Conservation (phyloP, 805 yeast genomes). For the Tetrapisispora phaffii region DNA sequence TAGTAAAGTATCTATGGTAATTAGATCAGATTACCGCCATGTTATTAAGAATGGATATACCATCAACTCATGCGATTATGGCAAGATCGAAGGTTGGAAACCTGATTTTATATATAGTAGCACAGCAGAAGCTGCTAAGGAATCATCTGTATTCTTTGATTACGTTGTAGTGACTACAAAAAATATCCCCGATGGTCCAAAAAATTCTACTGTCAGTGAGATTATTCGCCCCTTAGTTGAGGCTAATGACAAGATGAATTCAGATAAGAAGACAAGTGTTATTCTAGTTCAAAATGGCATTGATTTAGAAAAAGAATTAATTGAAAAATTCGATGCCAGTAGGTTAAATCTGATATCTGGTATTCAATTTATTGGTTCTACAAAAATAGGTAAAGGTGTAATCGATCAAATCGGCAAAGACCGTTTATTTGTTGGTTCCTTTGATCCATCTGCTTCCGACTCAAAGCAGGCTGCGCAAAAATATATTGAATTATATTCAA, state of each 20-base stretch:
- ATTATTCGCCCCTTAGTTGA: constrained; percentile 43
- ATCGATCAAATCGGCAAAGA: constrained; percentile 46
- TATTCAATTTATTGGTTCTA: constrained; percentile 53
- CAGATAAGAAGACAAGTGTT: constrained; percentile 32
- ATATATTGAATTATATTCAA: constrained; percentile 35
- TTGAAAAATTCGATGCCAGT: constrained; percentile 35
- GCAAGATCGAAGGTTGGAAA: constrained; percentile 41
- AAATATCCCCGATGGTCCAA: constrained; percentile 53
- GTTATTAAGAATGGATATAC: constrained; percentile 46
- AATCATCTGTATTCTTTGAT: constrained; percentile 38
- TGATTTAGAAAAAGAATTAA: constrained; percentile 49
- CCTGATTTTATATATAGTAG: constrained; percentile 44
- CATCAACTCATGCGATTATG: constrained; percentile 55
- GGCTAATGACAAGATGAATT: constrained; percentile 16
- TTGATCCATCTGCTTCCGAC: constrained; percentile 30
- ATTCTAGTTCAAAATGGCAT: constrained; percentile 61
- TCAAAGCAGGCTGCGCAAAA: constrained; percentile 31
- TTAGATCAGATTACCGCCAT: constrained; percentile 53
- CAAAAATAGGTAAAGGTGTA: constrained; percentile 37
- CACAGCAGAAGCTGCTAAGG: constrained; percentile 37
- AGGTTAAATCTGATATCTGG: constrained; percentile 41
- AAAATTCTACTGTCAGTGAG: constrained; percentile 37
- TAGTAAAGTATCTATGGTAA: constrained; percentile 49
- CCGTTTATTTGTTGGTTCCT: constrained; percentile 41
- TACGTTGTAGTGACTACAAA: constrained; percentile 56